These are phyloP conservation scores for Candolleomyces aberdarensis DNA, from an alignment of 768 basidiomycete genomes.

Conservation along the genomic window DNA sequence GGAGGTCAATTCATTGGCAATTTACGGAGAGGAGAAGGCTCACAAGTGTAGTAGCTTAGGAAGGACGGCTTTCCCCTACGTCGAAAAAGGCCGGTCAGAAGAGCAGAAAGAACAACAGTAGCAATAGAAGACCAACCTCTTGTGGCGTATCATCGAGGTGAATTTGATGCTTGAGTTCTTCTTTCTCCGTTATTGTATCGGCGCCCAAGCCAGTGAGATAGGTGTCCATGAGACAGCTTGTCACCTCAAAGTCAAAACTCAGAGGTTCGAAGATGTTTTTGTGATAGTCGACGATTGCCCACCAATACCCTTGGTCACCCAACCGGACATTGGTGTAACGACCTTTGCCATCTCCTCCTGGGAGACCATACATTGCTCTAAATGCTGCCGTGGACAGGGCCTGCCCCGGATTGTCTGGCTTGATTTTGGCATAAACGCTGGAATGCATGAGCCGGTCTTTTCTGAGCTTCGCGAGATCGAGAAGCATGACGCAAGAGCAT, in stretches of 20 bases:
- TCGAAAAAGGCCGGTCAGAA: not conserved
- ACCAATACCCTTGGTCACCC: slow-evolving; percentile 53
- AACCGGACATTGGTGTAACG: slow-evolving; percentile 43
- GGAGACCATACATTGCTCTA: slow-evolving; percentile 39
- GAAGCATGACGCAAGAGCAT: slow-evolving; percentile 53
- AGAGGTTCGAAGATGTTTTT: slow-evolving; percentile 40
- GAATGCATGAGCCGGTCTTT: slow-evolving; percentile 46
- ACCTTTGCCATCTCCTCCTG: slow-evolving; percentile 29
- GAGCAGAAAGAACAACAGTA: not conserved
- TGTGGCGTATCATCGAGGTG: slow-evolving; percentile 37
- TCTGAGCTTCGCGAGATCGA: slow-evolving; percentile 44
- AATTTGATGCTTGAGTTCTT: slow-evolving; percentile 32
- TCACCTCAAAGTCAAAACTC: slow-evolving; percentile 45
- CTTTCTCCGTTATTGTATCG: slow-evolving; percentile 30
- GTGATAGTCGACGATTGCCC: slow-evolving; percentile 46
- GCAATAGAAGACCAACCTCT: slow-evolving; percentile 20
- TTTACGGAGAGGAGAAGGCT: slow-evolving; percentile 10
- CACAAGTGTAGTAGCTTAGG: slow-evolving; percentile 52
- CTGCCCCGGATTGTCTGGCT: slow-evolving; percentile 17
- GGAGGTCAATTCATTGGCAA: not conserved
- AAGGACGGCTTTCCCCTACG: slow-evolving; percentile 33
- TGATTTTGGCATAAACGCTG: slow-evolving; percentile 29
- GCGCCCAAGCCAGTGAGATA: slow-evolving; percentile 42
- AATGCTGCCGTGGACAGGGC: slow-evolving; percentile 43
- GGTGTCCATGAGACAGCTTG: slow-evolving; percentile 45